phyloP scores from a whole-genome alignment of 2,329 filamentous ascomycete genomes.

The Davidsoniella neocaledoniae region DNA sequence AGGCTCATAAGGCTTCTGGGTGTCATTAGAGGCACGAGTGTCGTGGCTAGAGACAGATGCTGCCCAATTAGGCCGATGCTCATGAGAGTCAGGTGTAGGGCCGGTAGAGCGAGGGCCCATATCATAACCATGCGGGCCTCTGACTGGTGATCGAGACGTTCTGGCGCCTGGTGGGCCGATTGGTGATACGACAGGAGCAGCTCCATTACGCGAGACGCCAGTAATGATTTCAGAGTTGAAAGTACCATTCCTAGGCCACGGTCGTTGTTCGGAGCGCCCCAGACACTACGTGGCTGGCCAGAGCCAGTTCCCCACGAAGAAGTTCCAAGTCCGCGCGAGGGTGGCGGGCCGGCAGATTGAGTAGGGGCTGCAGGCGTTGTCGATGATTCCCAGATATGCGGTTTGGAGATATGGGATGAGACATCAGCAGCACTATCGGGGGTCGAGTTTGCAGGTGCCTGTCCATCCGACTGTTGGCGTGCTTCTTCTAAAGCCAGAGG shows the following conservation, averaged over 20 bases:
- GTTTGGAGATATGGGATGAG: neutral
- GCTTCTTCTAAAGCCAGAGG: neutral
- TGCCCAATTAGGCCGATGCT: neutral
- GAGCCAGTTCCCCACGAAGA: slow-evolving; percentile 26
- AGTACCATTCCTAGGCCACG: slow-evolving; percentile 57
- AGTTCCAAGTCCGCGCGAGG: slow-evolving; percentile 5
- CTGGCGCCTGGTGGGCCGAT: slow-evolving; percentile 22
- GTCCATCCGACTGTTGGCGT: neutral
- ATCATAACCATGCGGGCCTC: neutral
- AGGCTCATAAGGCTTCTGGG: neutral
- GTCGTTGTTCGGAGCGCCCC: slow-evolving; percentile 57
- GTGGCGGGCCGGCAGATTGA: slow-evolving; percentile 7
- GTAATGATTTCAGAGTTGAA: slow-evolving; percentile 43
- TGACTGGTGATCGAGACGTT: neutral
- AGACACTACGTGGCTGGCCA: slow-evolving; percentile 45
- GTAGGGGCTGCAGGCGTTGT: neutral
- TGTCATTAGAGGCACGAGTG: no score
- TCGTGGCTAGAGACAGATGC: no score
- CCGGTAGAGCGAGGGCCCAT: no score
- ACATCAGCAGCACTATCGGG: neutral
- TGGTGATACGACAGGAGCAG: slow-evolving; percentile 23
- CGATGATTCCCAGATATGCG: slow-evolving; percentile 10
- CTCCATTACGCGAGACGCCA: slow-evolving; percentile 21
- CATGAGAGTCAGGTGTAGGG: neutral
- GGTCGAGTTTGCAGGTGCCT: neutral